phyloP scores from a whole-genome alignment of 768 basidiomycete genomes.

The Tricholoma bakamatsutake region DNA sequence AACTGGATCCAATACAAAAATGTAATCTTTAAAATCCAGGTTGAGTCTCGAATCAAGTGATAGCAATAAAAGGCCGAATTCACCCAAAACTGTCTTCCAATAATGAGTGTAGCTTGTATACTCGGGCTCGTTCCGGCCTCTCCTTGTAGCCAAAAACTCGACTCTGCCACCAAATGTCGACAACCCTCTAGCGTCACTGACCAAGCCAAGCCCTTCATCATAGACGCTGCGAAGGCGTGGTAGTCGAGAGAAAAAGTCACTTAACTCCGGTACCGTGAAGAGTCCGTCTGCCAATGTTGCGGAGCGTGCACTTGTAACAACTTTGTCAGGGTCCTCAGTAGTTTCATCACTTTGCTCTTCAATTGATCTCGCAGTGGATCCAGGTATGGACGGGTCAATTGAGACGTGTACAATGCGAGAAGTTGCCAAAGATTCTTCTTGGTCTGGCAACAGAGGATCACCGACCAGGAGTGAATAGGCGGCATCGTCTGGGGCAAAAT shows the following conservation, averaged over 20 bases:
- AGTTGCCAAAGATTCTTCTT: conserved; percentile 42
- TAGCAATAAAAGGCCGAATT: conserved; percentile 8
- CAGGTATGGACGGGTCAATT: conserved; percentile 53
- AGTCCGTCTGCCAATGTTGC: conserved; percentile 63
- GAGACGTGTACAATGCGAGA: conserved; percentile 74
- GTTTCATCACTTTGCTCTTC: conserved; percentile 42
- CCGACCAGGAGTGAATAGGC: conserved; percentile 75
- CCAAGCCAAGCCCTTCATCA: conserved; percentile 41
- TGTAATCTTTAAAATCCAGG: conserved; percentile 65
- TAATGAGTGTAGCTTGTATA: conserved; percentile 89
- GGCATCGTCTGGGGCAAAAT: conserved; percentile 77
- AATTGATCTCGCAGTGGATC: conserved; percentile 15
- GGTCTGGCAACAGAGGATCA: conserved; percentile 46
- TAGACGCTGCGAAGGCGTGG: conserved; percentile 60
- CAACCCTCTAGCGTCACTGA: conserved; percentile 1
- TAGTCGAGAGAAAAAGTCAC: conserved; percentile 34
- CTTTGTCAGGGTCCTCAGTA: conserved; percentile 56
- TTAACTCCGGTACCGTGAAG: conserved; percentile 53
- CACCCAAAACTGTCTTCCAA: conserved; percentile 80
- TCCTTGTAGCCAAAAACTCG: conserved; percentile 29
- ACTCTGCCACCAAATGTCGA: conserved; percentile 50
- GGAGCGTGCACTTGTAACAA: conserved; percentile 69
- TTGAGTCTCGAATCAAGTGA: not conserved
- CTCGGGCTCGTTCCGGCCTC: conserved; percentile 67
- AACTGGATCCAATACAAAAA: conserved; percentile 63